Evolutionary conservation across 2,329 filamentous ascomycete species (phyloP).

Genomic region (Fusarium circinatum): DNA sequence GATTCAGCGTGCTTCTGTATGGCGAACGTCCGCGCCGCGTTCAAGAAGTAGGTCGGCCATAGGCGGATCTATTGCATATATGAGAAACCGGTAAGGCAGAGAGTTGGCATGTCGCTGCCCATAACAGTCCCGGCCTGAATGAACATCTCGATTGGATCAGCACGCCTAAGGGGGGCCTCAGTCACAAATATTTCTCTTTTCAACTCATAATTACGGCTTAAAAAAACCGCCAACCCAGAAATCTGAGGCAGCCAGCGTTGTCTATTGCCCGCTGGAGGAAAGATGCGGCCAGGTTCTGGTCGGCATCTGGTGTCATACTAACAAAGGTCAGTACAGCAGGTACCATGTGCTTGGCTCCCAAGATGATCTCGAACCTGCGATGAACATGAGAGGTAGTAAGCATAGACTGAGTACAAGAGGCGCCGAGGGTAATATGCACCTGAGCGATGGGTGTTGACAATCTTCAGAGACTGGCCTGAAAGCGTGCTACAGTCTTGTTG

Average conservation of each 20-base stretch:
- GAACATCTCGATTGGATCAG: neutral
- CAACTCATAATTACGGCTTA: neutral
- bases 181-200: fast-evolving
- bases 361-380: too few species aligned
- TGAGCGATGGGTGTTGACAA: neutral
- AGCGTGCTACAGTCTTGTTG: neutral
- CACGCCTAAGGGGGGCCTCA: too few species aligned
- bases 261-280: neutral
- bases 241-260: neutral
- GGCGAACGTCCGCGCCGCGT: fast-evolving
- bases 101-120: neutral
- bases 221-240: fast-evolving
- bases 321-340: fast-evolving
- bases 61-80: fast-evolving
- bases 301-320: neutral
- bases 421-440: fast-evolving
- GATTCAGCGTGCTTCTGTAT: fast-evolving
- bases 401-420: fast-evolving
- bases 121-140: neutral
- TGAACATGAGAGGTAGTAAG: neutral
- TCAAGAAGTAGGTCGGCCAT: fast-evolving
- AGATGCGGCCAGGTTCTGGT: neutral
- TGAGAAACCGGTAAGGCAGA: neutral
- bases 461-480: fast-evolving
- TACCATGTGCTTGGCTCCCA: neutral